Percentiles rank a stretch among this genome's conserved stretches.
Evolutionary conservation across 495 filamentous ascomycete species (phyloP).

Genomic region (Jackrogersella minutella): DNA sequence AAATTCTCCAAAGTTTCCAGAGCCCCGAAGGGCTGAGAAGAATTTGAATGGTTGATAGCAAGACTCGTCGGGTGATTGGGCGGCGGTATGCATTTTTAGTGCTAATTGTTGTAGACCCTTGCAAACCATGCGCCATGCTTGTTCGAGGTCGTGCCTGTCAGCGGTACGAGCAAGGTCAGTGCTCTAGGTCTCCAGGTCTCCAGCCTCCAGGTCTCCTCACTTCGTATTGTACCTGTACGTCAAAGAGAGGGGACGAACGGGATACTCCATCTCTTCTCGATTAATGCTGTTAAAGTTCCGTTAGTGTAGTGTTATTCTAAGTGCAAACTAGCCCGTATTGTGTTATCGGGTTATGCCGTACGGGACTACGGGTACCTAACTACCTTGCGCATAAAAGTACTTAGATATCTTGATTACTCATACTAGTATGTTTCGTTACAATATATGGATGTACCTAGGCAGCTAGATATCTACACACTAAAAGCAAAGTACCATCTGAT

Average conservation of each 20-base stretch:
- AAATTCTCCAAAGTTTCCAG: slow-evolving; percentile 11
- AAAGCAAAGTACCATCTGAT: not conserved
- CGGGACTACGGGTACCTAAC: too few relatives aligned
- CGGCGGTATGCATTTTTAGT: slow-evolving; percentile 26
- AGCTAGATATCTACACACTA: too few relatives aligned
- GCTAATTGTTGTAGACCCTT: slow-evolving; percentile 33
- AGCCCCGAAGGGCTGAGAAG: slow-evolving; percentile 35
- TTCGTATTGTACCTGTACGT: not conserved
- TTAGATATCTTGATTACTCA: not conserved
- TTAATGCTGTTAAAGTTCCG: not conserved
- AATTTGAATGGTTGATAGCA: slow-evolving; percentile 1
- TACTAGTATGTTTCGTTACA: too few relatives aligned
- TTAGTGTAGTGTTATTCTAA: too few relatives aligned
- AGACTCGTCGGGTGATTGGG: slow-evolving; percentile 26
- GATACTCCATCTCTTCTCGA: too few relatives aligned
- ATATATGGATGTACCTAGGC: too few relatives aligned
- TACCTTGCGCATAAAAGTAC: too few relatives aligned
- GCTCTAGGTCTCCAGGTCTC: too few relatives aligned
- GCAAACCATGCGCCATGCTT: slow-evolving; percentile 24
- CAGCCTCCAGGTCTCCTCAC: too few relatives aligned
- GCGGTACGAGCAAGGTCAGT: slow-evolving; percentile 16
- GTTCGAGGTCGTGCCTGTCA: slow-evolving; percentile 27
- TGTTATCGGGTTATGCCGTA: too few relatives aligned
- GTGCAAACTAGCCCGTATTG: too few relatives aligned
- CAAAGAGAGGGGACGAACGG: not conserved